These are phyloP conservation scores for Wickerhamiella brachini DNA, from an alignment of 805 yeast species.

Conservation along the genomic window DNA sequence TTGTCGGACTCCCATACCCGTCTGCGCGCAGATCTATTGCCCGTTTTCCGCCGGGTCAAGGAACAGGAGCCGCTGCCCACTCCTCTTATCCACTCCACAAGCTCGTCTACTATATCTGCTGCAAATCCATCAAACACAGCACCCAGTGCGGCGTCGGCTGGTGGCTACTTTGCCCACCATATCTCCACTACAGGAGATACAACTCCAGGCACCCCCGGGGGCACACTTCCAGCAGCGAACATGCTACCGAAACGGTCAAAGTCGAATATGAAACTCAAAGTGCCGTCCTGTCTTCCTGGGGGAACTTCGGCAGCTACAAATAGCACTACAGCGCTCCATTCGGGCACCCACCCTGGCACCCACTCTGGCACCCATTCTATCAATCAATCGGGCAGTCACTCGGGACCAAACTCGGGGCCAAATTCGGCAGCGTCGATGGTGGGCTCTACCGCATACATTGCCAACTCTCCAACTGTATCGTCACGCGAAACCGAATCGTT, in stretches of 20 bases:
- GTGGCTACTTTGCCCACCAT: neutral
- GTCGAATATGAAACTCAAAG: neutral
- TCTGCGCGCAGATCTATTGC: constrained; percentile 51
- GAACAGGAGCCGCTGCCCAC: constrained; percentile 56
- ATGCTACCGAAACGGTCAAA: neutral
- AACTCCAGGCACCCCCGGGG: neutral
- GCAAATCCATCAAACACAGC: neutral
- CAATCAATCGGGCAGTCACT: neutral
- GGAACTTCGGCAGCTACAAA: no score
- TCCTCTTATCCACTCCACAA: constrained; percentile 28
- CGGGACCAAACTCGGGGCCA: neutral
- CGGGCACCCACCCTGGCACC: no score
- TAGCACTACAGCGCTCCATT: no score
- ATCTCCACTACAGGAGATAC: neutral
- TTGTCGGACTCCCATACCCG: constrained; percentile 41
- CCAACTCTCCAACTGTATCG: neutral
- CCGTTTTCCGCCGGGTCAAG: constrained; percentile 45
- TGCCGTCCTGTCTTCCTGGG: neutral
- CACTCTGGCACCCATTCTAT: no score
- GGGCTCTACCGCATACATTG: neutral
- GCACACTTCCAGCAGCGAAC: neutral
- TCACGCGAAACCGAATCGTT: neutral
- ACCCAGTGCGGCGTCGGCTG: neutral
- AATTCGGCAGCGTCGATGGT: neutral
- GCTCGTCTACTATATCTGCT: neutral